Evolutionary conservation across 2,329 filamentous ascomycete species (phyloP).

Genomic region (Beauveria sp.): DNA sequence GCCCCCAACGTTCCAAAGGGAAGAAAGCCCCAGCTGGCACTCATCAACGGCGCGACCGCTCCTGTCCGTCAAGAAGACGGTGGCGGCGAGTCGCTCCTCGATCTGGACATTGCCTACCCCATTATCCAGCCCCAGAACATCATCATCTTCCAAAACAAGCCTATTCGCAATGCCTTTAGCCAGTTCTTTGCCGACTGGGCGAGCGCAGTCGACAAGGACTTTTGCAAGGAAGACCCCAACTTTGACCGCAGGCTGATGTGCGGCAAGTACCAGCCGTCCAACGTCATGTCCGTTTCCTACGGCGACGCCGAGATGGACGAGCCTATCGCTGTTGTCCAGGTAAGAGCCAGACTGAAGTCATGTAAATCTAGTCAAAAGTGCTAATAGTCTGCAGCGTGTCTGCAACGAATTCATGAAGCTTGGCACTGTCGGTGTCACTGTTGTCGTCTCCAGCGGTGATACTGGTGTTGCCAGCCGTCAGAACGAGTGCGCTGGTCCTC

Average conservation of each 20-base stretch:
- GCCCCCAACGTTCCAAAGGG: constrained; percentile 13
- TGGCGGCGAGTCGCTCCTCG: constrained; percentile 37
- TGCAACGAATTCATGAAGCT: constrained; percentile 40
- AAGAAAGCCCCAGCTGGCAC: constrained; percentile 11
- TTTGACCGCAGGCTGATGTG: constrained; percentile 34
- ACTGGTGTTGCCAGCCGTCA: constrained; percentile 25
- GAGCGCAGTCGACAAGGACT: constrained; percentile 44
- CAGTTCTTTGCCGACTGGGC: constrained; percentile 35
- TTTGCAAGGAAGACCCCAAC: constrained; percentile 39
- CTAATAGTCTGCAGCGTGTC: constrained; percentile 21
- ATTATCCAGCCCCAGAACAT: constrained; percentile 44
- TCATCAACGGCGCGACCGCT: constrained; percentile 14
- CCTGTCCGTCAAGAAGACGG: constrained; percentile 12
- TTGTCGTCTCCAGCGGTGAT: constrained; percentile 35
- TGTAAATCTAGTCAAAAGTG: background rate
- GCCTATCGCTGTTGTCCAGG: constrained; percentile 30
- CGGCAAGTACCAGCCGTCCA: constrained; percentile 17
- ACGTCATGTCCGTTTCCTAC: constrained; percentile 36
- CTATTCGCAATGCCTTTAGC: constrained; percentile 21
- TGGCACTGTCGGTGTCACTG: constrained; percentile 33
- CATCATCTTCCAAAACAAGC: constrained; percentile 26
- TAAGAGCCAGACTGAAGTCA: constrained; percentile 26
- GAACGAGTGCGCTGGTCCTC: constrained; percentile 11
- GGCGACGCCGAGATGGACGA: constrained; percentile 34
- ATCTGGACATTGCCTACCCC: constrained; percentile 41